Conservation (phyloP, 2,329 filamentous ascomycete genomes). For the Xylariaceae sp. region DNA sequence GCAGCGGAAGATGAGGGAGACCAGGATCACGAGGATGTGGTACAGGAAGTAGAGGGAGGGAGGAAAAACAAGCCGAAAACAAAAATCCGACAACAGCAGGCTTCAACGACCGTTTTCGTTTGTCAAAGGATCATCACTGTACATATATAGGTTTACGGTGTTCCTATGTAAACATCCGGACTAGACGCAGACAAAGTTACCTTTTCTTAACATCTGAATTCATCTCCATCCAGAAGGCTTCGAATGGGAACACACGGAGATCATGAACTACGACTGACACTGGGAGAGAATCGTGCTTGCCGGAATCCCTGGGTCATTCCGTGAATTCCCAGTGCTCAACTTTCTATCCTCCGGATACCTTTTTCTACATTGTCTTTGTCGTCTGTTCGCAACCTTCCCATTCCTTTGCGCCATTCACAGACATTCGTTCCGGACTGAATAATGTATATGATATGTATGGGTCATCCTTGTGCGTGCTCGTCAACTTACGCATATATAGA, state of each 20-base stretch:
- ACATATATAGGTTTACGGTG: slow-evolving; percentile 18
- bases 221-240: background rate
- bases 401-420: no score
- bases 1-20: slow-evolving; percentile 68
- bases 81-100: slow-evolving; percentile 1
- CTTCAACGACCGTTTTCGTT: slow-evolving; percentile 20
- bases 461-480: no score
- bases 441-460: no score
- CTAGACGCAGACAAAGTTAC: slow-evolving; percentile 15
- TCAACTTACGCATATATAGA: no score
- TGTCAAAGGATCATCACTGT: slow-evolving; percentile 19
- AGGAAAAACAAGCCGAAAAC: background rate
- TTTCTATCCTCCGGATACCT: no score
- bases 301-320: no score
- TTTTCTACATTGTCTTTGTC: no score
- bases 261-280: no score
- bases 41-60: slow-evolving; percentile 45
- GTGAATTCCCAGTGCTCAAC: no score
- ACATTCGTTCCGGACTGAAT: no score
- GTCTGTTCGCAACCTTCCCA: no score
- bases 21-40: slow-evolving; percentile 52
- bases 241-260: background rate
- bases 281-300: no score
- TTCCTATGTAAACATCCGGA: slow-evolving; percentile 17
- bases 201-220: slow-evolving; percentile 4